A percentile compares a stretch with the other conserved stretches of the same genome.
phyloP scores from a whole-genome alignment of 257 asterid species.

The Solanum chilense region DNA sequence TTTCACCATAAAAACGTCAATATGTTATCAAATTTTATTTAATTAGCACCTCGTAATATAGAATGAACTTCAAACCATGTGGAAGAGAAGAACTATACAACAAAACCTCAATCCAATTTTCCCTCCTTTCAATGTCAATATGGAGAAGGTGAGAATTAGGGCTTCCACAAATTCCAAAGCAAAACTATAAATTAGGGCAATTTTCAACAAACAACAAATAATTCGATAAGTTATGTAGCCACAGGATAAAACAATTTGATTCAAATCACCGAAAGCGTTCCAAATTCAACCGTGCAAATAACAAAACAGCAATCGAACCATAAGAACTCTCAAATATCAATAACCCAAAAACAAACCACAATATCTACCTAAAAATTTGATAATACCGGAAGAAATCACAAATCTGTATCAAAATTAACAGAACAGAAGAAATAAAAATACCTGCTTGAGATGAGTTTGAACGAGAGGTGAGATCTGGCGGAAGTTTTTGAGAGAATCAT shows the following conservation, averaged over 20 bases:
- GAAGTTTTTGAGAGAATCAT: constrained; percentile 79
- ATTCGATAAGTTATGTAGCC: not conserved
- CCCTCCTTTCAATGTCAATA: not conserved
- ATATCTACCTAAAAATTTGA: not conserved
- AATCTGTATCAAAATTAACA: not conserved
- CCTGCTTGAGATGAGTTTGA: constrained; percentile 91
- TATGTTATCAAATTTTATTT: not conserved
- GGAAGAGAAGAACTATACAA: not conserved
- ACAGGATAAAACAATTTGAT: not conserved
- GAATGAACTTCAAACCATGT: not conserved
- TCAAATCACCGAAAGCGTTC: not conserved
- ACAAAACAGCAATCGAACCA: not conserved
- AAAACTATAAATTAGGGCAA: not conserved
- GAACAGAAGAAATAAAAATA: not conserved
- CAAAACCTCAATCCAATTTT: not conserved
- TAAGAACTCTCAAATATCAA: not conserved
- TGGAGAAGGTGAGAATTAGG: not conserved
- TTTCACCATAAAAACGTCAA: not conserved
- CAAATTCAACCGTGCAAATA: not conserved
- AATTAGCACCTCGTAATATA: not conserved
- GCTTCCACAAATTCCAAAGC: not conserved
- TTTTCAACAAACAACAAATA: not conserved
- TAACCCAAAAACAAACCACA: not conserved
- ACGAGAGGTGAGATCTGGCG: constrained; percentile 85
- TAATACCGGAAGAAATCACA: not conserved